These are phyloP conservation scores for Penicillium palitans DNA, from an alignment of 2,329 filamentous ascomycete species.

Conservation along the genomic window DNA sequence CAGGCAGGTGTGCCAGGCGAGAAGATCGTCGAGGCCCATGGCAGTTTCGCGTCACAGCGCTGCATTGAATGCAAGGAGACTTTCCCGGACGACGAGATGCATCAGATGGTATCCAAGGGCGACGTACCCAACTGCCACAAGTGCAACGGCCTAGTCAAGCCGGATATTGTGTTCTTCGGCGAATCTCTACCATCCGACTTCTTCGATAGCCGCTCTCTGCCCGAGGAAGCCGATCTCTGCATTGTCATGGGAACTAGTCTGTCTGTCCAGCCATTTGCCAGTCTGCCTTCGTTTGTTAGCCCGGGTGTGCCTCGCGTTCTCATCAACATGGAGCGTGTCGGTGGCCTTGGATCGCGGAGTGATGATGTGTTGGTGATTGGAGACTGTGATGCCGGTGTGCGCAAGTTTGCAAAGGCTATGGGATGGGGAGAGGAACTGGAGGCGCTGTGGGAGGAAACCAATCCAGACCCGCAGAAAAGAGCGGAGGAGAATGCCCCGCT, in stretches of 20 bases:
- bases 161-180: constrained; percentile 93
- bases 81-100: constrained; percentile 75
- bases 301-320: constrained; percentile 72
- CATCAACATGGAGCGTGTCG: constrained; percentile 84
- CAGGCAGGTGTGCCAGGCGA: constrained; percentile 78
- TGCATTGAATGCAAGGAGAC: constrained; percentile 82
- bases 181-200: constrained; percentile 69
- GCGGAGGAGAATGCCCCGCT: constrained; percentile 39
- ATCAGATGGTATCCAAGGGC: constrained; percentile 63
- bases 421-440: constrained; percentile 88
- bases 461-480: constrained; percentile 60
- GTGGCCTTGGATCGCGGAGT: constrained; percentile 69
- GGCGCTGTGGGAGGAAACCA: constrained; percentile 66
- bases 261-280: constrained; percentile 84
- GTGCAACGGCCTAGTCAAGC: constrained; percentile 83
- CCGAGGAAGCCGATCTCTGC: constrained; percentile 68
- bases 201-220: constrained; percentile 57
- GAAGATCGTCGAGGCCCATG: constrained; percentile 88
- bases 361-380: constrained; percentile 86
- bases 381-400: constrained; percentile 79
- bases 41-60: constrained; percentile 85
- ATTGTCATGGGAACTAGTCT: constrained; percentile 89
- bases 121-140: constrained; percentile 69
- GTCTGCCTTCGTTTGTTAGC: constrained; percentile 65
- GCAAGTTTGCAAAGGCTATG: constrained; percentile 72